A percentile compares a stretch with the other conserved stretches of the same genome.
These are phyloP conservation scores for Cladosporium oxysporum DNA, from an alignment of 2,329 filamentous ascomycete species.

Conservation along the genomic window DNA sequence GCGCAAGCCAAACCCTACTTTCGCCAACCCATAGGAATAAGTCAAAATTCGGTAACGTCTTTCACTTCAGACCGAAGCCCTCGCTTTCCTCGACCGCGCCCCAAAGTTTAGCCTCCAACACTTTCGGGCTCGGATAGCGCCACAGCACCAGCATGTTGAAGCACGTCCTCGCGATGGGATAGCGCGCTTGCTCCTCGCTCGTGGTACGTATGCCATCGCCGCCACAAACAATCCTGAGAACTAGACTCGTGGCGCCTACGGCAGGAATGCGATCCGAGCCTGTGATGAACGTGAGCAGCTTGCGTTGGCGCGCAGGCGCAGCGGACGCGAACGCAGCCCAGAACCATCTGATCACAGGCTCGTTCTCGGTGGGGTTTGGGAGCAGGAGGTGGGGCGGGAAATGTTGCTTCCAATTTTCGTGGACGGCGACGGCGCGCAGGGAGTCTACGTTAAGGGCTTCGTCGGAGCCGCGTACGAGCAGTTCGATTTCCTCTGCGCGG, in stretches of 20 bases:
- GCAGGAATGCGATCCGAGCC: constrained; percentile 89
- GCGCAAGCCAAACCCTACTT: background rate
- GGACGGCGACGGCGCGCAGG: constrained; percentile 73
- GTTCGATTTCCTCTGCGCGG: constrained; percentile 86
- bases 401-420: constrained; percentile 72
- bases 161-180: constrained; percentile 84
- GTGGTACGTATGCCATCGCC: constrained; percentile 48
- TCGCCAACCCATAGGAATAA: background rate
- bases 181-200: constrained; percentile 66
- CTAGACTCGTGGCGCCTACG: constrained; percentile 77
- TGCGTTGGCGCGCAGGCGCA: constrained; percentile 68
- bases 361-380: constrained; percentile 53
- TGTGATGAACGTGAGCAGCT: constrained; percentile 82
- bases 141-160: constrained; percentile 84
- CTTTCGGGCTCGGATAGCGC: constrained; percentile 66
- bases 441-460: constrained; percentile 77
- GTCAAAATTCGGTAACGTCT: too few species aligned
- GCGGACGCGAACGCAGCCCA: constrained; percentile 78
- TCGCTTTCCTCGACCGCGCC: constrained; percentile 85
- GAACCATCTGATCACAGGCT: constrained; percentile 79
- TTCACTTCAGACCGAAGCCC: constrained; percentile 83
- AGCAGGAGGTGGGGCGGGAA: constrained; percentile 31
- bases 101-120: constrained; percentile 74
- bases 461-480: constrained; percentile 81
- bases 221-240: constrained; percentile 73